Conservation (phyloP, 1,284 basidiomycete species). For the Microbotryomycetes sp. region DNA sequence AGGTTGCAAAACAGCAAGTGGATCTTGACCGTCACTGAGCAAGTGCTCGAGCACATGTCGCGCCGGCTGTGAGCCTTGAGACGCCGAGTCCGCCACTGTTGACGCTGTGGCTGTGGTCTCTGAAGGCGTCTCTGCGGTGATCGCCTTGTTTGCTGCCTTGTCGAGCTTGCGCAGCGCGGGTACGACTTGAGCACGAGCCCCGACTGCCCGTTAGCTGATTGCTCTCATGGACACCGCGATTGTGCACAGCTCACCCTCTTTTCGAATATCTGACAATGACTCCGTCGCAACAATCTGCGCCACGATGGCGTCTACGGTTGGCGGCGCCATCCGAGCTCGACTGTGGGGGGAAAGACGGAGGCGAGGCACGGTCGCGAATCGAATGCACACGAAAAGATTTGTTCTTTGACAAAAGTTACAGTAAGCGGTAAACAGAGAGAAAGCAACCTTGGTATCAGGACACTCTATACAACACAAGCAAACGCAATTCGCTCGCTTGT, state of each 20-base stretch:
- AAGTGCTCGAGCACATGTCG: slow-evolving; percentile 4
- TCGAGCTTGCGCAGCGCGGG: slow-evolving; percentile 23
- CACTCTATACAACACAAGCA: no score
- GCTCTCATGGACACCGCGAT: no score
- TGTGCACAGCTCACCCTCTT: background rate
- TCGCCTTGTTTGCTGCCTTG: slow-evolving; percentile 2
- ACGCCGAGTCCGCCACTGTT: background rate
- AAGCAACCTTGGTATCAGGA: no score
- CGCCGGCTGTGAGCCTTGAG: background rate
- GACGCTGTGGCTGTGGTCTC: background rate
- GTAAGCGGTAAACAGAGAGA: no score
- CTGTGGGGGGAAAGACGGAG: background rate
- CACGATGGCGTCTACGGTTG: background rate
- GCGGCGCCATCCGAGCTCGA: background rate
- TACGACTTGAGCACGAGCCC: slow-evolving; percentile 11
- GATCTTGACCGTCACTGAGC: slow-evolving; percentile 45
- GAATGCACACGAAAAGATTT: no score
- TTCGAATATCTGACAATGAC: background rate
- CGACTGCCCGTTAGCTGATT: no score
- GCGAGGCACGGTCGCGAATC: background rate
- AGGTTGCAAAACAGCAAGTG: slow-evolving; percentile 54
- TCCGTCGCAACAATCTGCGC: background rate
- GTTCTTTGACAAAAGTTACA: no score
- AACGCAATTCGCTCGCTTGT: no score
- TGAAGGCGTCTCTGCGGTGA: background rate